Evolutionary conservation across 176 grass and related monocot genomes (phyloP).

Genomic region (Oryza brachyantha): DNA sequence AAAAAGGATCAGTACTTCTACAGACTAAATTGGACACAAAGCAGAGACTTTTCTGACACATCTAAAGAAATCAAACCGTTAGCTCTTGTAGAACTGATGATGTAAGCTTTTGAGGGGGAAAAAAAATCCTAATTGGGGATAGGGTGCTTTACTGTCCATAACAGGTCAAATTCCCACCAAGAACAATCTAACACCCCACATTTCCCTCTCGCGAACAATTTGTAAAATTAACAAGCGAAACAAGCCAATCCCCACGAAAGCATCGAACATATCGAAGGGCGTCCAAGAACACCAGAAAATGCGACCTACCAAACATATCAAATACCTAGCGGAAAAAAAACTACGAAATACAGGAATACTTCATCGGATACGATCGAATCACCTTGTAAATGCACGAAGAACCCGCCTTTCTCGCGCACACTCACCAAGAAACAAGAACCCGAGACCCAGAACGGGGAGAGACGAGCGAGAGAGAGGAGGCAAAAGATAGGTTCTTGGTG

Average conservation of each 20-base stretch:
- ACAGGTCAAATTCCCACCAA: background rate
- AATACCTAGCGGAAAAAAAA: background rate
- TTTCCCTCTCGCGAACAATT: background rate
- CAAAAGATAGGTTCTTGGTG: background rate
- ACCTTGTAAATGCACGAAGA: background rate
- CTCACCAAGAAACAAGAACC: background rate
- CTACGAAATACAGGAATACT: too few species aligned
- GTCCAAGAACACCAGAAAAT: background rate
- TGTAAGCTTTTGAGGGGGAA: background rate
- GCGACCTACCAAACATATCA: background rate
- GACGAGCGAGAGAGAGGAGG: background rate
- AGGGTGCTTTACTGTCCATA: background rate
- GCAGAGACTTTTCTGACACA: background rate
- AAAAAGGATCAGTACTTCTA: background rate
- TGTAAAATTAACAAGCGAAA: background rate
- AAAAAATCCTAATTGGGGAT: background rate
- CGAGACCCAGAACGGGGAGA: too few species aligned
- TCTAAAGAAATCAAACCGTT: background rate
- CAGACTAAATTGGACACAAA: background rate
- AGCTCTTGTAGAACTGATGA: background rate
- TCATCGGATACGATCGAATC: constrained; percentile 12
- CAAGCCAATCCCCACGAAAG: background rate
- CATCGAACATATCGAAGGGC: background rate
- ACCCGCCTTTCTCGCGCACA: background rate
- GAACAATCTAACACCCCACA: background rate